Evolutionary conservation across 2,329 filamentous ascomycete species (phyloP), one percentile per base, ranked within the genome.

Genomic region (Aplosporella prunicola): DNA sequence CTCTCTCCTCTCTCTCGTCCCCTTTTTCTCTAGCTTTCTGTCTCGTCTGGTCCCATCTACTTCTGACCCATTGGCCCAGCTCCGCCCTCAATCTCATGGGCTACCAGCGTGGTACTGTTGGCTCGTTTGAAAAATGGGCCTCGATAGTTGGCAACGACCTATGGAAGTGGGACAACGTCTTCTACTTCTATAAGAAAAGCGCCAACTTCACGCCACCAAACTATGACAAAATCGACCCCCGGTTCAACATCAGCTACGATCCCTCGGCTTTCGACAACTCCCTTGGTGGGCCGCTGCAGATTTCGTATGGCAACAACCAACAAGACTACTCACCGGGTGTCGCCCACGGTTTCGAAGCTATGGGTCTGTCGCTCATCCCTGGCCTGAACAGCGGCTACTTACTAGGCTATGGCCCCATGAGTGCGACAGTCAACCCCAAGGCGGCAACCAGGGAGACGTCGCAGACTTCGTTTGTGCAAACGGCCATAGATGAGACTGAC

Each of bases 401-500:
- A 1, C 10, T 23, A 3, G 42, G 42, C 18, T 24, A 9, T 8
- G 20, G 18, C 5, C 26, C 17, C 23, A 20, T 10, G 9, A 34
- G 47, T 0, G 43, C 39, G 2, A 58, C 54, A 0, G 48, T 59
- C 35, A 42, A 56, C 25, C 51, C 52, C 1, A 41, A n/a, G 7
- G 49, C 36, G 9, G 35, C 30, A n/a, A 20, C 30, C 15, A 34
- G 49, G 13, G 34, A 27, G 5, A 45, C 48, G 9, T 43, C 48
- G 4, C 43, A 45, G 16, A 45, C 45, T 3, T 39, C 41, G 18
- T 53, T 50, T 32, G 46, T 57, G 7, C 44, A 47, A 22, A 28
- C 30, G 9, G 46, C 50, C 1, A 27, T 54, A 2, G 42, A 40
- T 7, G 37, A 32, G 15, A 35, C 44, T 3, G 40, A 39, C n/a